Evolutionary conservation across 169 alveolate genomes (phyloP), one percentile per base, ranked within the genome.

Genomic region (Plasmodium vivax): DNA sequence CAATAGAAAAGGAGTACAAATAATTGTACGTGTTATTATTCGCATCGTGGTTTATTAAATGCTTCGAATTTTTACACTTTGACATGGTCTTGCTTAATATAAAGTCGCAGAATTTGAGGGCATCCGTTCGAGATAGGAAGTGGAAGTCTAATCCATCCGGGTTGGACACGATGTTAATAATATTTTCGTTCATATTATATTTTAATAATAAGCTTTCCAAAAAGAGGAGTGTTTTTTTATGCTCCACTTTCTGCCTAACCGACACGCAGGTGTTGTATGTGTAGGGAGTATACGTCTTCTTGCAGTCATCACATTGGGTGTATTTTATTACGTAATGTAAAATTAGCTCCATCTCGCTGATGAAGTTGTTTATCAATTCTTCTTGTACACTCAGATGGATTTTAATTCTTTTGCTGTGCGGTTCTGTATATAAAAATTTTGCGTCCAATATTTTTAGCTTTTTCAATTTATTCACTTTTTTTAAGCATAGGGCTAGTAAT

Each of bases 131-230:
- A 72, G 97, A 96, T 30, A 97, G 96, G 94, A 99, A 99, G 94
- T 98, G 99, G 95, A 99, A 98, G 93, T 99, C 99, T 62, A 99
- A 85, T 16, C 99, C 99, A 83, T 99, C 99, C 43, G 98, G 98
- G 74, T 97, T 95, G 83, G 99, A 98, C 77, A 98, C 97, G 45
- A 99, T 98, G 82, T 98, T 98, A 85, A 98, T 93, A 30, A 98
- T 98, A 84, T 98, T 98, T 84, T 96, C 98, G 74, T 98, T 98
- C 84, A 98, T 99, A 93, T 98, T 98, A 95, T 98, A 97, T 98
- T 99, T 98, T 77, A 99, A 93, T 75, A 99, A 96, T 75, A 99
- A 95, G 97, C 99, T 99, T 96, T 99, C 99, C 77, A 99, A 95
- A 95, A 97, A 98, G 62, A 98, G 95, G 96, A 99, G 98, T 10